Percentiles rank a stretch among this genome's conserved stretches.
Evolutionary conservation across 23 red algal genomes (phyloP).

Genomic region (Gracilaria gracilis): DNA sequence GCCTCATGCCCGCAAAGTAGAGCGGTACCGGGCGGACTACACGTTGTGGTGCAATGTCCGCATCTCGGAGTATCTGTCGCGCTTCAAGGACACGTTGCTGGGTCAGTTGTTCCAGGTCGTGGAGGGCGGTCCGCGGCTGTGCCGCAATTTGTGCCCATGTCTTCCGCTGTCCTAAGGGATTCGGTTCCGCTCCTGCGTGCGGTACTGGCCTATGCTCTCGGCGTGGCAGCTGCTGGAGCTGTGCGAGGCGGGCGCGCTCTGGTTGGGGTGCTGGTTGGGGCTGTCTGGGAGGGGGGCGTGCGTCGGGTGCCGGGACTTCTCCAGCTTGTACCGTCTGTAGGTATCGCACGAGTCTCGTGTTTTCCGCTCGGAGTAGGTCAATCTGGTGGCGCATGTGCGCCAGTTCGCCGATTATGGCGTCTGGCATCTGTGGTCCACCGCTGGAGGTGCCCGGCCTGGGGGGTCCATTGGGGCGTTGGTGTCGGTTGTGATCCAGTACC

Average conservation of each 20-base stretch:
- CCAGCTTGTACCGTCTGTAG: too few species aligned
- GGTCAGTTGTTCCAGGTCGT: neutral
- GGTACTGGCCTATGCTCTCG: neutral
- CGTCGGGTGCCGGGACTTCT: too few species aligned
- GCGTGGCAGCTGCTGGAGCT: neutral
- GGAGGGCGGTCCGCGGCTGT: neutral
- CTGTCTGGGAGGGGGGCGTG: neutral
- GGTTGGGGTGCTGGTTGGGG: neutral
- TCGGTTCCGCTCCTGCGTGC: neutral
- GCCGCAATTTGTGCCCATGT: constrained; percentile 1
- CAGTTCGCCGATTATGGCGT: neutral
- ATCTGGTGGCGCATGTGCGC: neutral
- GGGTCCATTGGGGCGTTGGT: neutral
- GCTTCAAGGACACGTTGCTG: neutral
- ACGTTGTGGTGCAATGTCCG: neutral
- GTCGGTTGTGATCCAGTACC: neutral
- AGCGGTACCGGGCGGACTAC: neutral
- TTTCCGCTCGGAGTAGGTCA: neutral
- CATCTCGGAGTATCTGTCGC: neutral
- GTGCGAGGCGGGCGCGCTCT: neutral
- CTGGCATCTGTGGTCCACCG: neutral
- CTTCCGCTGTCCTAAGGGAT: neutral
- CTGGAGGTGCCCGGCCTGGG: neutral
- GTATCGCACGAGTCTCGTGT: neutral
- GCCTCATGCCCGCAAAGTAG: constrained; percentile 19